Percentiles rank a stretch among this genome's conserved stretches.
phyloP scores from a whole-genome alignment of 768 basidiomycete genomes.

The Cystoderma amianthinum region DNA sequence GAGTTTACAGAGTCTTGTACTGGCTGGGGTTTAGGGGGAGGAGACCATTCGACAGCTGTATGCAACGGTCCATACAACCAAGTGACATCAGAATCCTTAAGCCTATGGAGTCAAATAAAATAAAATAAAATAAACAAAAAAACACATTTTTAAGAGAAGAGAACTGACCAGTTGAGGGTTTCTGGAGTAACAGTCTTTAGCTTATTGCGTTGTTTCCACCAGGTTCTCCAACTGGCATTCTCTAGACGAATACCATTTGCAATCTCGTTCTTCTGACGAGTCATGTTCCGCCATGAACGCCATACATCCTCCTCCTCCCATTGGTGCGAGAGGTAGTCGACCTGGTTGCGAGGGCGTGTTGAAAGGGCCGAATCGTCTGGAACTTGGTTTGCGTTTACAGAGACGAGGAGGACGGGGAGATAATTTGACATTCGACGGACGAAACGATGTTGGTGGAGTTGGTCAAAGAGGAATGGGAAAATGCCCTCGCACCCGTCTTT shows the following conservation, averaged over 20 bases:
- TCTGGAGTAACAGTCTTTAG: constrained; percentile 94
- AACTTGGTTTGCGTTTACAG: constrained; percentile 47
- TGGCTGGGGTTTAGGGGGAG: constrained; percentile 49
- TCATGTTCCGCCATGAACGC: constrained; percentile 98
- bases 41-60: constrained; percentile 82
- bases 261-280: constrained; percentile 96
- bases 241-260: constrained; percentile 91
- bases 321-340: constrained; percentile 97
- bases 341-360: constrained; percentile 86
- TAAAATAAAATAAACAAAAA: constrained; percentile 7
- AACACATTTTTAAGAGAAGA: constrained; percentile 4
- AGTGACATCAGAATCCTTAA: constrained; percentile 98
- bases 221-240: constrained; percentile 97
- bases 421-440: constrained; percentile 48
- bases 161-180: constrained; percentile 90
- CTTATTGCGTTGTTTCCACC: constrained; percentile 99
- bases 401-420: constrained; percentile 63
- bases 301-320: constrained; percentile 99
- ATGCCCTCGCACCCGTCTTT: neutral
- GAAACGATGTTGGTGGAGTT: no score
- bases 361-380: constrained; percentile 78
- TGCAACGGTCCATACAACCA: constrained; percentile 98
- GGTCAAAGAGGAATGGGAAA: neutral
- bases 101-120: constrained; percentile 43
- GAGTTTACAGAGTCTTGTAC: constrained; percentile 27